These are phyloP conservation scores for Globisporangium okanoganense DNA, from an alignment of 352 stramenopile species.

Conservation along the genomic window DNA sequence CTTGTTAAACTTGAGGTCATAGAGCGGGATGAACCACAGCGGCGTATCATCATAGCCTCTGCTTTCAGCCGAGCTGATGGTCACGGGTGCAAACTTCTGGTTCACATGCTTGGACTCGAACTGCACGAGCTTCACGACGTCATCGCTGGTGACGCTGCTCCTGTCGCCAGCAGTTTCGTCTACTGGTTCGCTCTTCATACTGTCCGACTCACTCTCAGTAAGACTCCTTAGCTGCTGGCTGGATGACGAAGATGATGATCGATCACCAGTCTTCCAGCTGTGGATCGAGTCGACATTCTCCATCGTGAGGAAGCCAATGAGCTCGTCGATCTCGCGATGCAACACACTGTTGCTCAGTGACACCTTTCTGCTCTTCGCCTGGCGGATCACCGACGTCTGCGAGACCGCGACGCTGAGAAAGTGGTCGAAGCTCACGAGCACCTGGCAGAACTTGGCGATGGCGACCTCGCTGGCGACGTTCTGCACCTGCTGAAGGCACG, in stretches of 20 bases:
- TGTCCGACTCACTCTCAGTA: conserved; percentile 1
- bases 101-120: neutral
- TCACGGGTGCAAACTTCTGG: neutral
- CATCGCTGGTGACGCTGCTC: neutral
- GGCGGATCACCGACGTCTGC: neutral
- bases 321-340: conserved; percentile 2
- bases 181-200: neutral
- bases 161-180: neutral
- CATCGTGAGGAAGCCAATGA: conserved; percentile 3
- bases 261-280: neutral
- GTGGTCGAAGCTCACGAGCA: conserved; percentile 11
- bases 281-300: neutral
- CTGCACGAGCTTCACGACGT: neutral
- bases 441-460: conserved; percentile 3
- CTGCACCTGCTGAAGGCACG: neutral
- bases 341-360: neutral
- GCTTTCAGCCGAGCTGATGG: neutral
- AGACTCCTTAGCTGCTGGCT: neutral
- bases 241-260: neutral
- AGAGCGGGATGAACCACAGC: conserved; percentile 9
- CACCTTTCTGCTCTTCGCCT: conserved; percentile 1
- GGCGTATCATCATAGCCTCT: neutral
- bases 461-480: neutral
- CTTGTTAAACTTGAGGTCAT: conserved; percentile 8
- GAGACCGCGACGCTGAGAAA: neutral